Conservation (phyloP, 208 protist genomes). For the Crithidia expoeki region DNA sequence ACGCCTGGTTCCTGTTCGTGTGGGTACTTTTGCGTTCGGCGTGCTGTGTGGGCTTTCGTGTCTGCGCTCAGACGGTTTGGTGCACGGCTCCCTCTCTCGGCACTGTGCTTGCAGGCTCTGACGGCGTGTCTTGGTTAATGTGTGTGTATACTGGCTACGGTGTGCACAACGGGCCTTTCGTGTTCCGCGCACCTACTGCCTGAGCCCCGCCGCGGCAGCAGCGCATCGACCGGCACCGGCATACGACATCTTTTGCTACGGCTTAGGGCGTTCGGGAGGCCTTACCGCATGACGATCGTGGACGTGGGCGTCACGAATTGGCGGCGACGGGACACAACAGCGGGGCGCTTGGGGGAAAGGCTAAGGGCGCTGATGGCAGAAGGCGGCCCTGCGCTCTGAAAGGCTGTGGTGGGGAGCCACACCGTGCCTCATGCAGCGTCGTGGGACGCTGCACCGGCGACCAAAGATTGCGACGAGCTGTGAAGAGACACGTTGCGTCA, state of each 20-base stretch:
- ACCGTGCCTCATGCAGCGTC: conserved; percentile 5
- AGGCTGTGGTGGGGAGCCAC: conserved; percentile 1
- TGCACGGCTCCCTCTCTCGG: conserved; percentile 72
- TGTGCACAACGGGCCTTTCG: conserved; percentile 24
- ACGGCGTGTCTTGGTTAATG: conserved; percentile 69
- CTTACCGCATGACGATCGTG: conserved; percentile 34
- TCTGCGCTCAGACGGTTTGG: conserved; percentile 52
- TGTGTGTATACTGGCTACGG: conserved; percentile 43
- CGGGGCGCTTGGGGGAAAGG: no score
- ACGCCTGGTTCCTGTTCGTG: conserved; percentile 19
- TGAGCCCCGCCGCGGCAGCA: conserved; percentile 64
- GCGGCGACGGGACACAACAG: background rate
- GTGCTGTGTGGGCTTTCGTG: conserved; percentile 57
- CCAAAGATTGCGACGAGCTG: no score
- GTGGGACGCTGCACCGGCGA: no score
- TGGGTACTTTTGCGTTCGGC: conserved; percentile 54
- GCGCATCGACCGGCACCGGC: conserved; percentile 41
- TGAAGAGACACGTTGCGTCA: no score
- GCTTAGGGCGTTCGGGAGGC: conserved; percentile 53
- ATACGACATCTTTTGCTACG: conserved; percentile 74
- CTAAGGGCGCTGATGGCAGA: no score
- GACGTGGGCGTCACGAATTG: conserved; percentile 29
- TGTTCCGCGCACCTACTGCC: conserved; percentile 43
- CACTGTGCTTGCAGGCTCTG: conserved; percentile 59
- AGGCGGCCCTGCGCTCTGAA: no score